Conservation (phyloP, 2,329 filamentous ascomycete species). For the Pseudocercospora musae region DNA sequence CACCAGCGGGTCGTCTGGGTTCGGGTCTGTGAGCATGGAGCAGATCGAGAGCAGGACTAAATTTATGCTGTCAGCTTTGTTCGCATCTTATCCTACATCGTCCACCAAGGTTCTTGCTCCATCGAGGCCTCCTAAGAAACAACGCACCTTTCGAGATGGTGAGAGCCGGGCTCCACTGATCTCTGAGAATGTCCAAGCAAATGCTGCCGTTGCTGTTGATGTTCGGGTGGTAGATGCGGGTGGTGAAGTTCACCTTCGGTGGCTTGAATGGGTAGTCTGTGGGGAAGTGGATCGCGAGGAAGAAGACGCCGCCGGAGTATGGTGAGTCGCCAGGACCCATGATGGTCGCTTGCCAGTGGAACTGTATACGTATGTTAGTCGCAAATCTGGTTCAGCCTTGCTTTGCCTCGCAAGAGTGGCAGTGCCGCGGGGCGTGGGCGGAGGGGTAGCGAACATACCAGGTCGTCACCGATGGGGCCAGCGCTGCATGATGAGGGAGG, state of each 20-base stretch:
- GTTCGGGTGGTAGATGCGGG: constrained; percentile 98
- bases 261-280: constrained; percentile 99
- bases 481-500: constrained; percentile 98
- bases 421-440: constrained; percentile 11
- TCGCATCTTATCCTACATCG: constrained; percentile 22
- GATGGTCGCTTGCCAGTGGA: constrained; percentile 99
- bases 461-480: constrained; percentile 91
- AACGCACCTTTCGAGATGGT: constrained; percentile 91
- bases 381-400: constrained; percentile 7
- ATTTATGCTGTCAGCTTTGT: constrained; percentile 15
- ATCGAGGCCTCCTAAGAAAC: background rate
- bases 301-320: constrained; percentile 98
- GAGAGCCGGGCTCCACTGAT: constrained; percentile 98
- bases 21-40: constrained; percentile 99
- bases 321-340: constrained; percentile 98
- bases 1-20: constrained; percentile 97
- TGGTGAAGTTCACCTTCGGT: constrained; percentile 99
- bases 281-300: constrained; percentile 97
- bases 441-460: constrained; percentile 64
- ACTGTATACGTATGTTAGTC: constrained; percentile 54
- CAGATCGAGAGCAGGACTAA: constrained; percentile 95
- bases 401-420: constrained; percentile 6
- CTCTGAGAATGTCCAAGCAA: constrained; percentile 95
- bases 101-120: constrained; percentile 16
- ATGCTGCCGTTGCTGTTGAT: constrained; percentile 99